A percentile compares a stretch with the other conserved stretches of the same genome.
phyloP scores from a whole-genome alignment of 2,329 filamentous ascomycete species.

The Penicillium rolfsii region DNA sequence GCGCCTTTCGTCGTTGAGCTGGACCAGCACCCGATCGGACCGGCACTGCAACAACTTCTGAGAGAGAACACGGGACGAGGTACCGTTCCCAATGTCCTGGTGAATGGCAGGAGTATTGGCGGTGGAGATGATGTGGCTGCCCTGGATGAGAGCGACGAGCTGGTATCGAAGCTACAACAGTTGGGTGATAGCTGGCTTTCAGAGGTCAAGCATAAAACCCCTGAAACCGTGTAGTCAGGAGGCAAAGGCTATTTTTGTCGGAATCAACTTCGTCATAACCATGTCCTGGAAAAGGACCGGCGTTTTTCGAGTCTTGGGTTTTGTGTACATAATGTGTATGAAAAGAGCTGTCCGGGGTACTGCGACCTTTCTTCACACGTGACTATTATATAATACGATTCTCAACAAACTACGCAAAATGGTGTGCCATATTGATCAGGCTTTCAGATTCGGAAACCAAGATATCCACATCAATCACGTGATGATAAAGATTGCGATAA shows the following conservation, averaged over 20 bases:
- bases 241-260: background rate
- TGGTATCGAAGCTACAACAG: conserved; percentile 71
- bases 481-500: conserved; percentile 26
- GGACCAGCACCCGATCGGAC: conserved; percentile 76
- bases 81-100: conserved; percentile 90
- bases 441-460: too few relatives aligned
- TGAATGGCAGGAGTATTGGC: conserved; percentile 86
- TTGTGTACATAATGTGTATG: conserved; percentile 4
- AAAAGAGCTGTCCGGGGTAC: background rate
- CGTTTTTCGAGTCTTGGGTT: background rate
- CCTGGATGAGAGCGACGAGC: conserved; percentile 66
- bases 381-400: background rate
- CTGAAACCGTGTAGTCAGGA: background rate
- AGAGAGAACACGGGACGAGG: conserved; percentile 73
- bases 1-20: conserved; percentile 87
- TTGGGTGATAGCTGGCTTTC: conserved; percentile 71
- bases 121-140: conserved; percentile 83
- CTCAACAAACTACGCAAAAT: background rate
- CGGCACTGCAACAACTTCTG: conserved; percentile 71
- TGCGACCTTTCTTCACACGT: background rate
- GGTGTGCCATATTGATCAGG: background rate
- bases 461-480: background rate
- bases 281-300: conserved; percentile 7
- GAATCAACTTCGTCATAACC: background rate
- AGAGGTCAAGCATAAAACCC: conserved; percentile 33